Evolutionary conservation across 208 protist genomes (phyloP).

Genomic region (Lotmaria passim): DNA sequence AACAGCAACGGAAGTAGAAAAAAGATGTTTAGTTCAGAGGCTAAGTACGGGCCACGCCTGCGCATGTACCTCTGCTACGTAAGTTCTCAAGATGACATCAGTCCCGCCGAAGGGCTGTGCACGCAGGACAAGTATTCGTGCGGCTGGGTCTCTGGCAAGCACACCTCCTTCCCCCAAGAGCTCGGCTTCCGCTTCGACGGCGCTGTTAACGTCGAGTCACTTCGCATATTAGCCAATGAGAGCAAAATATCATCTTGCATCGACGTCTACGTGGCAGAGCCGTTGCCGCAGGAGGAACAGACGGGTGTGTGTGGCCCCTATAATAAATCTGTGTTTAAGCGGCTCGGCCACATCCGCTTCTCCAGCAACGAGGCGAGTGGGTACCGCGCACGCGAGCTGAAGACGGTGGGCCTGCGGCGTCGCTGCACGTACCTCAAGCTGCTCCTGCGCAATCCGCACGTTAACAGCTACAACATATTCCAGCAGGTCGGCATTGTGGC

Average conservation of each 20-base stretch:
- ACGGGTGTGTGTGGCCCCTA: slow-evolving; percentile 60
- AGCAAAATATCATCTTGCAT: slow-evolving; percentile 86
- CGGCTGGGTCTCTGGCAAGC: slow-evolving; percentile 89
- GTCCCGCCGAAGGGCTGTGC: slow-evolving; percentile 55
- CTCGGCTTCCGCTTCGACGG: slow-evolving; percentile 90
- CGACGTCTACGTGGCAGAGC: slow-evolving; percentile 76
- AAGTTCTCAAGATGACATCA: slow-evolving; percentile 79
- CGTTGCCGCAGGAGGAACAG: slow-evolving; percentile 55
- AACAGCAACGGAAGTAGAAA: no score
- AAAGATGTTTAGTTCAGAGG: slow-evolving; percentile 45
- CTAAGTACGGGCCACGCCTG: slow-evolving; percentile 78
- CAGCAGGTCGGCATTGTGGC: slow-evolving; percentile 88
- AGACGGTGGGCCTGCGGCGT: slow-evolving; percentile 76
- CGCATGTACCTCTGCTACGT: slow-evolving; percentile 74
- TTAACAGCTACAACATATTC: slow-evolving; percentile 86
- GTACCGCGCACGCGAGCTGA: slow-evolving; percentile 84
- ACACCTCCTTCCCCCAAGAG: slow-evolving; percentile 88
- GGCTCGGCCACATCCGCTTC: slow-evolving; percentile 84
- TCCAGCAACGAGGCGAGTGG: slow-evolving; percentile 58
- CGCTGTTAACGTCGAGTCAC: slow-evolving; percentile 61
- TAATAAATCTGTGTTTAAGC: slow-evolving; percentile 56
- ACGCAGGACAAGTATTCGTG: slow-evolving; percentile 55
- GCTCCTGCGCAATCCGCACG: slow-evolving; percentile 72
- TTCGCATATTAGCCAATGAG: slow-evolving; percentile 86
- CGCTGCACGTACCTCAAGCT: slow-evolving; percentile 88